These are phyloP conservation scores for Lupinus albus DNA, from an alignment of 306 rosid species.

Conservation along the genomic window DNA sequence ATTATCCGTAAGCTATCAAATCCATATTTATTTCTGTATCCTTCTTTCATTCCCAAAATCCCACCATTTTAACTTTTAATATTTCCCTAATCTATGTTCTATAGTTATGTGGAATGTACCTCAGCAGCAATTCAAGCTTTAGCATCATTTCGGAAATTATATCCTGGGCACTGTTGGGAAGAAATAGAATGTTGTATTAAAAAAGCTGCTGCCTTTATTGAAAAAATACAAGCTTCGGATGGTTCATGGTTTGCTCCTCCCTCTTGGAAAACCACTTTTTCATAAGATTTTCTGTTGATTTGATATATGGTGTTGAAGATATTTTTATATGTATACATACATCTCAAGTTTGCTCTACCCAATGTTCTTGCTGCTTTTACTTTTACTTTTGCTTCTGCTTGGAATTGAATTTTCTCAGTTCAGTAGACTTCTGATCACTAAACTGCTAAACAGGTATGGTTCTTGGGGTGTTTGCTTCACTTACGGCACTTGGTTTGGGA, in stretches of 20 bases:
- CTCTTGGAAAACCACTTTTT: constrained; percentile 25
- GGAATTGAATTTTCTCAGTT: constrained; percentile 21
- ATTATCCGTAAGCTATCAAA: constrained; percentile 77
- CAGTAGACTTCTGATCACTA: constrained; percentile 37
- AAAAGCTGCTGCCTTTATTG: constrained; percentile 59
- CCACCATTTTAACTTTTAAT: constrained; percentile 1
- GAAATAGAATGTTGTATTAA: constrained; percentile 65
- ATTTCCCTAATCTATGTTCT: constrained; percentile 34
- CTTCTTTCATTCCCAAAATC: constrained; percentile 3
- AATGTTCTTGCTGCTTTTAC: constrained; percentile 18
- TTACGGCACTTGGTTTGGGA: constrained; percentile 84
- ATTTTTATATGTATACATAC: constrained; percentile 23
- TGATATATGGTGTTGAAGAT: constrained; percentile 9
- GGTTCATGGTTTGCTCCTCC: constrained; percentile 80
- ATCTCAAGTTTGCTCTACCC: constrained; percentile 24
- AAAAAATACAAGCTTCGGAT: constrained; percentile 67
- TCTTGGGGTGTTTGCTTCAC: constrained; percentile 94
- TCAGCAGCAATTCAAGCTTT: constrained; percentile 90
- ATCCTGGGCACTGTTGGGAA: constrained; percentile 66
- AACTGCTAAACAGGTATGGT: constrained; percentile 75
- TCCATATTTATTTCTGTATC: constrained; percentile 30
- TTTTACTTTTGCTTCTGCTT: constrained; percentile 25
- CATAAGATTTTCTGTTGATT: constrained; percentile 19
- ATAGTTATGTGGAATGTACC: constrained; percentile 86
- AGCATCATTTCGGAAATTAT: constrained; percentile 56